These are phyloP conservation scores for Penicillium canariense DNA, from an alignment of 495 filamentous ascomycete genomes.

Conservation along the genomic window DNA sequence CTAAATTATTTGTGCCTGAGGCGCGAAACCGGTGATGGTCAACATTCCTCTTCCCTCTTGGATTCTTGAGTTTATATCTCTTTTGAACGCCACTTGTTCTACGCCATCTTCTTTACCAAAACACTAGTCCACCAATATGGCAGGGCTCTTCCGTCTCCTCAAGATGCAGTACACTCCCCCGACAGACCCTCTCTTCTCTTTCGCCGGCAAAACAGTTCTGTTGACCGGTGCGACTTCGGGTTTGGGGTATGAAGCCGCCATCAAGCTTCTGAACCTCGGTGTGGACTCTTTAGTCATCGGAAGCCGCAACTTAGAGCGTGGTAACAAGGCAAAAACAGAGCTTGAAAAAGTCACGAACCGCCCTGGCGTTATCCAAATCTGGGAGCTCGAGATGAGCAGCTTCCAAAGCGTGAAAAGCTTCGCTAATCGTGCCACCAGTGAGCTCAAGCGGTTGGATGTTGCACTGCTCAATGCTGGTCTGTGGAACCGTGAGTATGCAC, in stretches of 20 bases:
- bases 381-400: slow-evolving; percentile 53
- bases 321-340: slow-evolving; percentile 41
- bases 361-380: slow-evolving; percentile 45
- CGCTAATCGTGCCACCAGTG: slow-evolving; percentile 36
- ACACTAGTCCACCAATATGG: slow-evolving; percentile 36
- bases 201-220: slow-evolving; percentile 51
- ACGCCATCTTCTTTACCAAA: no score
- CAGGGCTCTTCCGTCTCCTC: slow-evolving; percentile 37
- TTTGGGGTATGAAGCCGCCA: slow-evolving; percentile 47
- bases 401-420: slow-evolving; percentile 51
- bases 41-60: no score
- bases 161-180: slow-evolving; percentile 40
- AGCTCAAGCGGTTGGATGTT: slow-evolving; percentile 39
- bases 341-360: slow-evolving; percentile 46
- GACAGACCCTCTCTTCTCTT: slow-evolving; percentile 35
- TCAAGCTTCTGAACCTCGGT: slow-evolving; percentile 45
- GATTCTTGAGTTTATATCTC: no score
- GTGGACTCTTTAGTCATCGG: slow-evolving; percentile 44
- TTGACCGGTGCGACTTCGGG: slow-evolving; percentile 57
- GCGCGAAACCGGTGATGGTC: no score
- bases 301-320: slow-evolving; percentile 42
- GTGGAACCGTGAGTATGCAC: slow-evolving; percentile 34
- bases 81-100: no score
- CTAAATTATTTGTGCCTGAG: no score
- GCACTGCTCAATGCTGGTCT: slow-evolving; percentile 49